phyloP scores from a whole-genome alignment of 345 rosid genomes.

The Hevea brasiliensis region DNA sequence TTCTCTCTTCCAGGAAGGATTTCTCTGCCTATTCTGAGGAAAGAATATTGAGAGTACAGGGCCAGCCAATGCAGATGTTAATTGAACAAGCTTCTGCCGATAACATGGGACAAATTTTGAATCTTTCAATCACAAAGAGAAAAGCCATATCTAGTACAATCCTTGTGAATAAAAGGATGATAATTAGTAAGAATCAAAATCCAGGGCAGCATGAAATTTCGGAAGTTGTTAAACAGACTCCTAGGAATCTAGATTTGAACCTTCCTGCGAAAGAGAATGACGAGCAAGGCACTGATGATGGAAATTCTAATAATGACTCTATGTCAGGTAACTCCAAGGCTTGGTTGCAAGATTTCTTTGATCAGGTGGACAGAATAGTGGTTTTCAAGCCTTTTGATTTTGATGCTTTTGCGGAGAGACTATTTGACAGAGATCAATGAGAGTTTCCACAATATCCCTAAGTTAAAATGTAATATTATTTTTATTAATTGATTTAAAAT shows the following conservation, averaged over 20 bases:
- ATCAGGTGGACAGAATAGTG: no score
- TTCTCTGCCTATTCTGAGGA: conserved; percentile 47
- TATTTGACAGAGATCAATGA: no score
- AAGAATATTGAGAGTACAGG: conserved; percentile 42
- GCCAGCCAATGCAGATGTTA: conserved; percentile 49
- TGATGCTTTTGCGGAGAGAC: no score
- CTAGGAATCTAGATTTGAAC: conserved; percentile 61
- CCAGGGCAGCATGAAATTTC: conserved; percentile 6
- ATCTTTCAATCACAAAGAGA: background rate
- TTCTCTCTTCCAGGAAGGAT: conserved; percentile 17
- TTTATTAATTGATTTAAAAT: no score
- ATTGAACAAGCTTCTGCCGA: conserved; percentile 16
- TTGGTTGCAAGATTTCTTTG: no score
- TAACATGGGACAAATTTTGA: conserved; percentile 9
- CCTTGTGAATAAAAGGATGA: conserved; percentile 35
- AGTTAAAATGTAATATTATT: no score
- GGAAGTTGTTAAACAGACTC: conserved; percentile 28
- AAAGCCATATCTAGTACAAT: conserved; percentile 20
- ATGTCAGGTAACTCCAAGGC: no score
- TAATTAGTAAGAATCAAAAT: conserved; percentile 24
- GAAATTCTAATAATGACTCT: background rate
- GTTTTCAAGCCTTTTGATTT: no score
- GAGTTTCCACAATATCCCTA: no score
- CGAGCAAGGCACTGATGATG: background rate
- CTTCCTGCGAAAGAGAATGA: conserved; percentile 57